Evolutionary conservation across 768 basidiomycete genomes (phyloP), one percentile per base, ranked within the genome.

Genomic region (Amanita subjunquillea): DNA sequence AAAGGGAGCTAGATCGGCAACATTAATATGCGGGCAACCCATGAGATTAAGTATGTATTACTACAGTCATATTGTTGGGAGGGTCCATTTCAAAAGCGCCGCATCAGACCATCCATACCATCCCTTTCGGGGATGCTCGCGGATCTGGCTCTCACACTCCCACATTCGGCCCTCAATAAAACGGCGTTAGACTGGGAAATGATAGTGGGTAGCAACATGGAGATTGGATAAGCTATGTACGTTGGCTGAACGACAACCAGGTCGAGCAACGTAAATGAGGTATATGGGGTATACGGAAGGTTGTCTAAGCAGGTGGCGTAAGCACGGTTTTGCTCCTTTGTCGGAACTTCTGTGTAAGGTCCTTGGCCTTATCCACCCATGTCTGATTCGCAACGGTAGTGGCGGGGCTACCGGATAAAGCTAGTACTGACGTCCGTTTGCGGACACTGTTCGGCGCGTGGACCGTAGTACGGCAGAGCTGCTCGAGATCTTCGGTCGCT

Each of bases 301-400:
- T 10, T 22, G 32, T 20, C 34, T 38, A 37, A 30, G 44, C 15
- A 36, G 10, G 44, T 22, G 43, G 27, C 20, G 48, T 48, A 38
- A 51, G 39, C 42, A 36, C 41, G 30, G 50, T 43, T 30, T 53
- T 67, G 54, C 65, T 65, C 58, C 70, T 77, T 59, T 66, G 69
- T 55, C 70, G 66, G 50, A 77, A 62, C 57, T 69, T 76, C 49
- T 68, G 66, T n/a, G 71, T 70, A 44, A 77, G 67, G 12, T 58
- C 62, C 56, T 66, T 75, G 17, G 73, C 74, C 44, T 67, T 67
- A 6, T 63, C 58, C 44, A 71, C 56, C 65, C 74, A 66, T 25
- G 58, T 52, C 5, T 55, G 57, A 37, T 39, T 59, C 27, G 53
- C 58, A 13, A 51, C 29, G 7, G 56, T 55, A 6, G 61, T 54